Base-by-base conservation (phyloP, 805 yeast genomes). In the Metschnikowia rubicola region DNA sequence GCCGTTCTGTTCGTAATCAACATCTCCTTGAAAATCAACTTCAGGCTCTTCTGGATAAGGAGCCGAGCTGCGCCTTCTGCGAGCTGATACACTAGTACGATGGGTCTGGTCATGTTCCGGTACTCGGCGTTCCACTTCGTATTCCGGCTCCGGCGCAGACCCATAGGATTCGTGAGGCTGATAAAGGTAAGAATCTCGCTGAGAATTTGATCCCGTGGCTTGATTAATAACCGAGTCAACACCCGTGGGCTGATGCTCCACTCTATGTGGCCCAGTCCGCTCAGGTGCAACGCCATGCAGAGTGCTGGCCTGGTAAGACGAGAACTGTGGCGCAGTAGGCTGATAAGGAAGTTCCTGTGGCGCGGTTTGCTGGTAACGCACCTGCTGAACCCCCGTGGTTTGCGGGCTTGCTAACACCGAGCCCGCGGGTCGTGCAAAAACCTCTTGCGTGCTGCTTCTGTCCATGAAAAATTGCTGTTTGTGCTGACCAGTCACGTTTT, bases 311-410 rank as follows among this genome's bases (percentile, higher is more conserved):
- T 39, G 32, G n/a, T 38, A 39, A 28, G 21, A 13, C 8, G 37
- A 7, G 11, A 32, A 37, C 6, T 38, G 47, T 6, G 29, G 41
- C 10, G 37, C 41, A 10, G 37, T 36, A 9, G 36, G 26, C 31
- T 42, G 46, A 21, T 37, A 36, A 7, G 46, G 46, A 8, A 30
- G 30, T 31, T 42, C 41, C 31, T 37, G 36, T 21, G 26, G 26
- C 26, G 26, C 26, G 26, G 26, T 21, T 21, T 21, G 26, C 5
- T 21, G 26, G 26, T 21, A 21, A 21, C 7, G 26, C 26, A 21
- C 26, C 26, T 21, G 26, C 26, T 21, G 26, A 21, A 21, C 26
- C 26, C 26, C 26, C 26, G 8, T 21, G 1, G 26, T 21, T 21
- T 21, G 26, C 7, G 26, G 26, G 5, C 26, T 21, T 2, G 26